Base-by-base conservation (phyloP, 2,329 filamentous ascomycete genomes). In the Lasiodiplodia theobromae region DNA sequence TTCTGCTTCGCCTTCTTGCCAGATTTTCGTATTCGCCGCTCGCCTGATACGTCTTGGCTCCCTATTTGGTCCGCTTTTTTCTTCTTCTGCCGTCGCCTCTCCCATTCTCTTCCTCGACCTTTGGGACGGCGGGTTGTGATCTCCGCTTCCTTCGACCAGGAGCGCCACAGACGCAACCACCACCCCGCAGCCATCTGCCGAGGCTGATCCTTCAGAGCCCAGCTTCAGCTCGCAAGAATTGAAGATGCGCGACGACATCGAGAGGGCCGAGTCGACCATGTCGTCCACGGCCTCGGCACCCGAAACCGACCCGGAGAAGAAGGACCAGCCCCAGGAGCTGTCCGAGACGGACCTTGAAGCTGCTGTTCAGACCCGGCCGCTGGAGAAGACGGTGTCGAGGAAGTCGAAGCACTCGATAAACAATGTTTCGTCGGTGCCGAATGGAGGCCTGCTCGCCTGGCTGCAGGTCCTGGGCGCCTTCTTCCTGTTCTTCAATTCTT, bases 401-500 rank as follows among this genome's bases (percentile, higher is more conserved):
- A 56, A 44, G 28, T 54, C 63, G 37, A 56, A 51, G 65, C 53
- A 67, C 25, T 83, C 79, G 44, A 78, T 83, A 38, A 80, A 79
- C 67, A 80, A 83, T 73, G 75, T 80, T 34, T 76, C 75, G 18
- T 75, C 74, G 25, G 82, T 85, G 21, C 83, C 83, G 0, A 78
- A 85, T 73, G 83, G 83, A 18, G 83, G 83, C 0, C 69, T 82
- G 5, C 75, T 70, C 70, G 83, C 83, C 4, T 85, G 83, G 83
- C 71, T 85, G 37, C 83, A 85, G 69, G 83, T 85, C 4, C 63
- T 83, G 1, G 82, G 81, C 2, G 74, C 75, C n/a, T 85, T 85
- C 73, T 82, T 84, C 65, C 70, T 85, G 8, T 80, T 85, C 70
- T 83, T 83, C 69, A 84, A 84, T 71, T 79, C 79, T 34, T 85